Base-by-base conservation (phyloP, 495 filamentous ascomycete species). In the Cairneyella variabilis region DNA sequence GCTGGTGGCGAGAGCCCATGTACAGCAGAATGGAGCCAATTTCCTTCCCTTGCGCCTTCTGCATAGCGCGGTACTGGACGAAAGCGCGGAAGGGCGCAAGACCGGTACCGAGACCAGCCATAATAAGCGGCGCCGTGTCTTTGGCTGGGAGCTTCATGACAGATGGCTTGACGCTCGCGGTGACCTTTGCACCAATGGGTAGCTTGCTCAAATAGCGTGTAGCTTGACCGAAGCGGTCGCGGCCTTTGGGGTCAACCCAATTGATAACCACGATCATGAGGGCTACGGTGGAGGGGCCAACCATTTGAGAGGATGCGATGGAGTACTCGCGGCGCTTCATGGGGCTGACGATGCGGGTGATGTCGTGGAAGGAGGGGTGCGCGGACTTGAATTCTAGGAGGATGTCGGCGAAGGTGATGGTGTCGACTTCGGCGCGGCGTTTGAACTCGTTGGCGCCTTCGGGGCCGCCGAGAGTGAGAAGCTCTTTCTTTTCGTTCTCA, bases 31-130 rank as follows among this genome's bases (percentile, higher is more conserved):
- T 91, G 25, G 90, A 75, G 40, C 93, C 93, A 61, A 98, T 96
- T 51, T 93, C 85, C 72, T 91, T 89, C 66, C 93, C 93, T 71
- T 95, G 89, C 28, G 86, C 82, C 72, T 95, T 95, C 70, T 97
- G 92, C 81, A 91, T 91, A 16, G 93, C 93, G 37, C 93, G 92
- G 75, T 98, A 91, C 71, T 98, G 95, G 45, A 97, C 86, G 66
- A 98, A 98, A 44, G 93, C 93, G 56, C 93, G 87, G 87, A 97
- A 98, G 26, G 93, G 93, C 6, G 93, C 93, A 16, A 98, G 84
- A 64, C 93, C 93, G 3, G 93, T 98, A 57, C 93, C 93, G n/a
- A 98, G 87, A 71, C 93, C 93, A 26, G 93, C 93, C 93, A 98
- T 98, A 77, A 98, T 97, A 55, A 98, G 79, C 8, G 93, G 93